Conservation (phyloP, 768 basidiomycete genomes). For the Mycena kentingensis region DNA sequence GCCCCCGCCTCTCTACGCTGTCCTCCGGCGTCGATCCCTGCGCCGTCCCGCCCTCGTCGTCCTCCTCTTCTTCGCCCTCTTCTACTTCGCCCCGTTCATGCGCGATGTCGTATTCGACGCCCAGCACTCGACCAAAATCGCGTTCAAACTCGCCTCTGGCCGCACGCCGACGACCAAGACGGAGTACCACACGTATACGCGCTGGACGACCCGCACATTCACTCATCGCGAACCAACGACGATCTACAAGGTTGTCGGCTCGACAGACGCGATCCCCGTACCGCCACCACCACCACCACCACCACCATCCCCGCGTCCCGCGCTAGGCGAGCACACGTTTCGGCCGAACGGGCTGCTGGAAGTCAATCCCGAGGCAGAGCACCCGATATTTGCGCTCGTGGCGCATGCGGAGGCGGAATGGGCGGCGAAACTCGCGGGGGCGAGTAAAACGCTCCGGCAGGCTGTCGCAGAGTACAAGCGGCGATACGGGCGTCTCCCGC, state of each 20-base stretch:
- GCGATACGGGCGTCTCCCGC: conserved; percentile 75
- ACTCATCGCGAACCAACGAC: conserved; percentile 2
- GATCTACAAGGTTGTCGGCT: not conserved
- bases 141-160: conserved; percentile 14
- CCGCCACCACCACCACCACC: not conserved
- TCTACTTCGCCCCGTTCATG: conserved; percentile 12
- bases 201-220: conserved; percentile 12
- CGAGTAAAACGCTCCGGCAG: conserved; percentile 74
- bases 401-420: conserved; percentile 69
- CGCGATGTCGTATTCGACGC: conserved; percentile 19
- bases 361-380: conserved; percentile 44
- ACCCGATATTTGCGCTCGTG: conserved; percentile 83
- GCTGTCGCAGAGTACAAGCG: conserved; percentile 78
- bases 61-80: conserved; percentile 1
- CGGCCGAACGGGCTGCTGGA: conserved; percentile 42
- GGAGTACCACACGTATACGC: not conserved
- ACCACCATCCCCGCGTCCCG: not conserved
- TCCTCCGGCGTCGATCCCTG: conserved; percentile 21
- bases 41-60: conserved; percentile 20
- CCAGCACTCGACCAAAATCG: conserved; percentile 18
- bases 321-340: conserved; percentile 35
- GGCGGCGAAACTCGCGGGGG: conserved; percentile 55
- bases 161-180: not conserved
- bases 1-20: conserved; percentile 5
- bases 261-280: conserved; percentile 2